These are phyloP conservation scores for Aspergillus persii DNA, from an alignment of 2,329 filamentous ascomycete genomes.

Conservation along the genomic window DNA sequence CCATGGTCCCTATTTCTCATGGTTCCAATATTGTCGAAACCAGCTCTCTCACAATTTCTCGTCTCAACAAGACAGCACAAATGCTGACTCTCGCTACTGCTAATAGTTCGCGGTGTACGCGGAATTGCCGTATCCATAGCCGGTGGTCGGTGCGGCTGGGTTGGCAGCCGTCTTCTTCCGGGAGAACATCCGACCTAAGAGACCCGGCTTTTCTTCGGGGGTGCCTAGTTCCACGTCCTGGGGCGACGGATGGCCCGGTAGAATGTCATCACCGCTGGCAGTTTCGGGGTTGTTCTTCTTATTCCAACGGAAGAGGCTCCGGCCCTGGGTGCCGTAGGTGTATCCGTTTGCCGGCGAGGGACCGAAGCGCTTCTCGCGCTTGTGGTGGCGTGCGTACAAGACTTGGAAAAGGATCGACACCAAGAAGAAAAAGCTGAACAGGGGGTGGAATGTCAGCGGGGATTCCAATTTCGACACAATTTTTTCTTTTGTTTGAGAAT, in stretches of 20 bases:
- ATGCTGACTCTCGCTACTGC: background rate
- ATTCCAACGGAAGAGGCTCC: conserved; percentile 40
- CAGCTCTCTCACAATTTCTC: background rate
- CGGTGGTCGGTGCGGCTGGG: conserved; percentile 6
- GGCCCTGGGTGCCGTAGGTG: conserved; percentile 55
- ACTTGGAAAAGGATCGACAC: conserved; percentile 69
- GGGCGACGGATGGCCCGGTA: conserved; percentile 41
- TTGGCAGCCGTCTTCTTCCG: conserved; percentile 21
- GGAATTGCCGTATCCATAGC: conserved; percentile 31
- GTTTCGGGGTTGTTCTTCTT: conserved; percentile 46
- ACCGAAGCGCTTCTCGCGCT: conserved; percentile 70
- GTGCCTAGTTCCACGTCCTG: conserved; percentile 35
- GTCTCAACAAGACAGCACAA: background rate
- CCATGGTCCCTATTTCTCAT: background rate
- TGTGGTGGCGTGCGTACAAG: conserved; percentile 66
- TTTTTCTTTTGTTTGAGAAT: background rate
- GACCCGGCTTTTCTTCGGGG: conserved; percentile 14
- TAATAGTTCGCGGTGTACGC: conserved; percentile 34
- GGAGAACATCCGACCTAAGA: conserved; percentile 18
- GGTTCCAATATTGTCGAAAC: background rate
- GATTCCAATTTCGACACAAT: background rate
- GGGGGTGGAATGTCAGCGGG: conserved; percentile 5
- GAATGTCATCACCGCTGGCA: conserved; percentile 28
- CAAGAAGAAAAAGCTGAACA: conserved; percentile 68
- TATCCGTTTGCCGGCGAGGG: conserved; percentile 66